Evolutionary conservation across 305 asterid species (phyloP), one percentile per base, ranked within the genome.

Genomic region (Caryopteris hybrid): DNA sequence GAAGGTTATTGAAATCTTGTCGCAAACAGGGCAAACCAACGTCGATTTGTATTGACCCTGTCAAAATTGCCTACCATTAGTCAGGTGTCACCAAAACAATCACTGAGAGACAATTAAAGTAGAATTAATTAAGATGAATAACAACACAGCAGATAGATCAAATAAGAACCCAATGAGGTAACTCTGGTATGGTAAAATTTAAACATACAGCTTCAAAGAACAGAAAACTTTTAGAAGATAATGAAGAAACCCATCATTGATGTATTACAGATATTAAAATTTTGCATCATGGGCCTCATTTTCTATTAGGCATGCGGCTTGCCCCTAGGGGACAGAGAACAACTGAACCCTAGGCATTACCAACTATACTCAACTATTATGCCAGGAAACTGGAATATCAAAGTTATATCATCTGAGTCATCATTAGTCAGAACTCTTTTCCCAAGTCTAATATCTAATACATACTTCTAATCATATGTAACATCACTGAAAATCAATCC

Each of bases 11-110:
- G 99, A 94, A 68, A 91, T 80, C 79, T 94, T 87, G 75, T 78
- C 62, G 78, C 97, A 94, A 54, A 27, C 80, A 14, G 99, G 96
- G 81, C 99, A 94, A 59, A 91, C 89, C 84, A 94, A 71, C 4
- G 97, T 94, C 22, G 97, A 94, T 84, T 86, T 91, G 81, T 88
- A 94, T 82, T 94, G 99, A 58, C 97, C 99, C 98, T 94, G 91
- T n/a, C 57, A 72, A 69, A 71, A 25, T 47, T 27, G 31, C 60
- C 58, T 27, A 55, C 34, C 36, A 61, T 77, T 63, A 70, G 63
- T 54, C 53, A 70, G 36, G 48, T 61, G 17, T 17, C 52, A 69
- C 47, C 52, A 39, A 42, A 68, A 66, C n/a, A 63, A 18, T 55
- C 45, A 36, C 57, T 33, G 12, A 33, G 20, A 38, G 34, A 51